These are phyloP conservation scores for Collybia sordida DNA, from an alignment of 768 basidiomycete species.

Conservation along the genomic window DNA sequence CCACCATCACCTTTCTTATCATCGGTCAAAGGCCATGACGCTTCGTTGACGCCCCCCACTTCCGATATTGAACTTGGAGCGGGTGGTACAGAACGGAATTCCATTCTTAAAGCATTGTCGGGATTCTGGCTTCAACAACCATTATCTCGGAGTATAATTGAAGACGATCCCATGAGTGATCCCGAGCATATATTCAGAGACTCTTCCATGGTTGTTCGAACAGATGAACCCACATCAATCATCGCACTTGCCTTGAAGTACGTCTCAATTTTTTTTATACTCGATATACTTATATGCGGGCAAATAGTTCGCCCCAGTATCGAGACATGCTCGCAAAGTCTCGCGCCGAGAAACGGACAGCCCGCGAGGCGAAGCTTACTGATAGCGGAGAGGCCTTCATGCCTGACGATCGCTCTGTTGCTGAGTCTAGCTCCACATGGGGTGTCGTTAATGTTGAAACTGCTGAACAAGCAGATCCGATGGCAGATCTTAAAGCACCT, in stretches of 20 bases:
- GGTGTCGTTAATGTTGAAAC: conserved; percentile 86
- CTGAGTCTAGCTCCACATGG: conserved; percentile 89
- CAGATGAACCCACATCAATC: conserved; percentile 97
- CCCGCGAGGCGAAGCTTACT: conserved; percentile 52
- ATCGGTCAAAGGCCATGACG: conserved; percentile 33
- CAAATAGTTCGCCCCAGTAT: conserved; percentile 72
- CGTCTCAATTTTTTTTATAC: conserved; percentile 18
- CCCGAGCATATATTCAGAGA: conserved; percentile 94
- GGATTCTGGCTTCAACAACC: conserved; percentile 76
- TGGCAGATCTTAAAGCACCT: conserved; percentile 71
- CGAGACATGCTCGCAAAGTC: conserved; percentile 78
- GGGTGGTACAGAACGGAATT: conserved; percentile 60
- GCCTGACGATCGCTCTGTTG: conserved; percentile 84
- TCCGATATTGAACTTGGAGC: conserved; percentile 52
- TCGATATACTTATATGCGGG: conserved; percentile 5
- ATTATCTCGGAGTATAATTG: conserved; percentile 52
- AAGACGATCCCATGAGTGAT: conserved; percentile 72
- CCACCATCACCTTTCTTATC: conserved; percentile 61
- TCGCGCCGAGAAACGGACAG: conserved; percentile 72
- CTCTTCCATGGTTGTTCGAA: conserved; percentile 91
- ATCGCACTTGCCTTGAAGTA: conserved; percentile 93
- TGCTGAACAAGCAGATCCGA: conserved; percentile 63
- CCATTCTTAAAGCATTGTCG: conserved; percentile 80
- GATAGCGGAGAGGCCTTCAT: conserved; percentile 86
- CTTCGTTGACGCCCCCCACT: conserved; percentile 44